Percentiles rank a stretch among this genome's conserved stretches.
These are phyloP conservation scores for Trametes villosa DNA, from an alignment of 768 basidiomycete species.

Conservation along the genomic window DNA sequence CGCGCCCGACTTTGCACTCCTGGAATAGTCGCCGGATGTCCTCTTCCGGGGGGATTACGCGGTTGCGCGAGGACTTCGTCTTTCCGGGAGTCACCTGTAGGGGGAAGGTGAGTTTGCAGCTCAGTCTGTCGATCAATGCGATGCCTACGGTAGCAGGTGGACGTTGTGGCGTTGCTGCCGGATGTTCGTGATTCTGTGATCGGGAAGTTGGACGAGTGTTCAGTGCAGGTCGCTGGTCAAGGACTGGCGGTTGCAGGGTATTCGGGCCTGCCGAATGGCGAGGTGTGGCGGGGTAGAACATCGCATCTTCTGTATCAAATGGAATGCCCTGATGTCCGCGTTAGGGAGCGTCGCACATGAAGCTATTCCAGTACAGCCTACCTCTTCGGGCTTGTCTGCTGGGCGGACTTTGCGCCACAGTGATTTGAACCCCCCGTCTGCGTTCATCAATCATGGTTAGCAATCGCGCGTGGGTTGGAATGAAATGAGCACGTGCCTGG, in stretches of 20 bases:
- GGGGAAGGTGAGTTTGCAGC: background rate
- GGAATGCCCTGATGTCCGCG: constrained; percentile 63
- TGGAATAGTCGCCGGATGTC: constrained; percentile 83
- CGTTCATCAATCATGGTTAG: background rate
- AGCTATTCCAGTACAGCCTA: constrained; percentile 34
- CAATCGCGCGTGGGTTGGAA: too few species aligned
- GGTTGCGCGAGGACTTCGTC: constrained; percentile 37
- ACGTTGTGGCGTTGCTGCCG: constrained; percentile 4
- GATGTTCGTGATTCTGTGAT: background rate
- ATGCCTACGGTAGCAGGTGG: constrained; percentile 22
- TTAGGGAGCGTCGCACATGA: background rate
- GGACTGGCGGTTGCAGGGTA: constrained; percentile 9
- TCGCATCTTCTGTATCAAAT: constrained; percentile 76
- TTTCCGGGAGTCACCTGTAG: constrained; percentile 17
- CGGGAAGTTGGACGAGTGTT: background rate
- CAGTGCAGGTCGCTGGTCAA: constrained; percentile 1
- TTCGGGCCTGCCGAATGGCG: constrained; percentile 24
- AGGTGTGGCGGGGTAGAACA: constrained; percentile 71
- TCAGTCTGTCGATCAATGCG: too few species aligned
- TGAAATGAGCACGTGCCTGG: constrained; percentile 30
- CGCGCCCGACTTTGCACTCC: constrained; percentile 82
- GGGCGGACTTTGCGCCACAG: constrained; percentile 85
- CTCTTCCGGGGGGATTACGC: constrained; percentile 75
- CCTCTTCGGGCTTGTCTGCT: constrained; percentile 79
- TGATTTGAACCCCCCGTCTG: constrained; percentile 61